Base-by-base conservation (phyloP, 75 land plant genomes). In the Chamaecyparis obtusa region DNA sequence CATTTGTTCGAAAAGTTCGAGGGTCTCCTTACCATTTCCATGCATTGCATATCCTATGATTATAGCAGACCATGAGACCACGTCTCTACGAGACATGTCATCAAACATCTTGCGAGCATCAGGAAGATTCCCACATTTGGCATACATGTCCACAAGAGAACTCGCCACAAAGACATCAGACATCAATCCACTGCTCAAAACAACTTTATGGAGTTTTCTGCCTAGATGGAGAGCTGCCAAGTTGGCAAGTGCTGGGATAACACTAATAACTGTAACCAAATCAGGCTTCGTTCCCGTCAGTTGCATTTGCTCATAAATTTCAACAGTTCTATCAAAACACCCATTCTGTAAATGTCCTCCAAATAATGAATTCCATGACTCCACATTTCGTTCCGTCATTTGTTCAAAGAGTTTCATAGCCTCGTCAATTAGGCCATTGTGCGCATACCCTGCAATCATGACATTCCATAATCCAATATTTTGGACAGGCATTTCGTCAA, bases 311-410 rank as follows among this genome's bases (percentile, higher is more conserved):
- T 41, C 71, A 85, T 92, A 94, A 4, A 96, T 21, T 14, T 83
- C 56, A 27, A 94, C 85, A 4, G 94, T 95, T 79, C 92, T 93
- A 9, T 56, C 33, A 84, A 90, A 91, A 30, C 84, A 41, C 55
- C 97, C 95, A 39, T 91, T 93, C 87, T 94, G 93, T 0, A 90
- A 83, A 55, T 90, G 94, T 11, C 92, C 95, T 2, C 93, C 86
- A 87, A 96, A 92, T 64, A 94, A 79, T 14, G 93, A 88, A 85
- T 94, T 96, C 95, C 95, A 95, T 57, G 88, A 85, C 1, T 92
- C 85, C 27, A 90, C 75, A 86, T 93, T 92, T 43, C 96, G 84
- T 54, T 91, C 91, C 0, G 88, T 90, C 94, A 95, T 94, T 81
- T 86, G 85, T 11, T 94, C 93, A 88, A 96, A 95, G 83, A 94